Percentiles rank a stretch among this genome's conserved stretches.
Conservation (phyloP, 305 asterid species). For the Fraxinus greggii region DNA sequence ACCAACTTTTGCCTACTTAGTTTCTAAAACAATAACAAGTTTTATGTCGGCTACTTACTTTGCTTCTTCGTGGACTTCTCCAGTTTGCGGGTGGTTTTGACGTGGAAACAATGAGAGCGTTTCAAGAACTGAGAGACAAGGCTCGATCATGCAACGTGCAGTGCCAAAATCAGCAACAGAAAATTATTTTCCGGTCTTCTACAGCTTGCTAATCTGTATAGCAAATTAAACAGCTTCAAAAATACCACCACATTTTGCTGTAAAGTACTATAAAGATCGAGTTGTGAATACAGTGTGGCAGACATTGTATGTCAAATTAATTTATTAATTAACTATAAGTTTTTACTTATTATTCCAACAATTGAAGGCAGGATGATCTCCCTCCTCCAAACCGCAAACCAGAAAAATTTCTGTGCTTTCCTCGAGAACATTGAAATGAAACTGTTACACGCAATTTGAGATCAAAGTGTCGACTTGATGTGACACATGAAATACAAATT, state of each 20-base stretch:
- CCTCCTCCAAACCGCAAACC: background rate
- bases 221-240: constrained; percentile 35
- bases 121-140: constrained; percentile 54
- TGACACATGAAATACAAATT: background rate
- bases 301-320: background rate
- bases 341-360: background rate
- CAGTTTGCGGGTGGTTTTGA: constrained; percentile 99
- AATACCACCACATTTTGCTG: background rate
- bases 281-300: background rate
- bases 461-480: background rate
- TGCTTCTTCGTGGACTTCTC: background rate
- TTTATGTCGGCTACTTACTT: background rate
- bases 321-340: background rate
- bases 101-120: constrained; percentile 69
- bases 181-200: background rate
- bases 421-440: background rate
- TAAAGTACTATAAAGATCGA: background rate
- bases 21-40: background rate
- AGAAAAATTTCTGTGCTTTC: background rate
- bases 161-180: constrained; percentile 58
- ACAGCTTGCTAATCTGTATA: background rate
- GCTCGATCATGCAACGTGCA: constrained; percentile 52
- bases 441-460: background rate
- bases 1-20: background rate
- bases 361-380: background rate